Evolutionary conservation across 345 rosid species (phyloP), one percentile per base, ranked within the genome.

Genomic region (Physaria fendleri): DNA sequence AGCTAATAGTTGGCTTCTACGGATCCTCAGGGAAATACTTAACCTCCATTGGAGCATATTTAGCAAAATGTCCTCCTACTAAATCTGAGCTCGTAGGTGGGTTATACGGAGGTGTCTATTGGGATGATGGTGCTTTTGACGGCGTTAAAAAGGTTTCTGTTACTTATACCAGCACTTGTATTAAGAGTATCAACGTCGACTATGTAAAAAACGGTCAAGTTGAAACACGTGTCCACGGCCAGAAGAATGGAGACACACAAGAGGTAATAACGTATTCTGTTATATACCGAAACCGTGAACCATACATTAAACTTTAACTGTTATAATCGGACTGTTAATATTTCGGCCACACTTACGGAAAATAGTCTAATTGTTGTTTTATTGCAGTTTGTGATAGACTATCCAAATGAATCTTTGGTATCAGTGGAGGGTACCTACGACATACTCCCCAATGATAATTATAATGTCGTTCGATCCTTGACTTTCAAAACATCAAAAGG

Each of bases 361-460:
- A n/a, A n/a, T n/a, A n/a, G n/a, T n/a, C n/a, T n/a, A n/a, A n/a
- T n/a, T n/a, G n/a, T 16, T 8, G 1, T 41, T 41, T 41, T 41
- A 6, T 51, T 64, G 24, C 30, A 52, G 60, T 64, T 64, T 16
- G 53, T 12, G 2, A 5, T 64, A 10, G 60, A 64, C 53, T 42
- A 45, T 56, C 71, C 64, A 37, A 29, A 67, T 33, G 72, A 67
- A 32, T 58, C 28, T 40, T n/a, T 67, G 18, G 38, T 29, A 48
- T 18, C 51, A 15, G 72, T 67, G 21, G 59, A 58, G n/a, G 72
- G 72, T 2, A 57, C 64, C 6, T 58, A 67, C 72, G 34, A 34
- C 28, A 39, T 11, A 32, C 1, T 53, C 54, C 59, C 51, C 6
- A 42, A 51, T 2, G 51, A 51, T 42, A n/a, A 25, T 6, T 24